phyloP scores from a whole-genome alignment of 2,329 filamentous ascomycete genomes.

The Colletotrichum destructivum region DNA sequence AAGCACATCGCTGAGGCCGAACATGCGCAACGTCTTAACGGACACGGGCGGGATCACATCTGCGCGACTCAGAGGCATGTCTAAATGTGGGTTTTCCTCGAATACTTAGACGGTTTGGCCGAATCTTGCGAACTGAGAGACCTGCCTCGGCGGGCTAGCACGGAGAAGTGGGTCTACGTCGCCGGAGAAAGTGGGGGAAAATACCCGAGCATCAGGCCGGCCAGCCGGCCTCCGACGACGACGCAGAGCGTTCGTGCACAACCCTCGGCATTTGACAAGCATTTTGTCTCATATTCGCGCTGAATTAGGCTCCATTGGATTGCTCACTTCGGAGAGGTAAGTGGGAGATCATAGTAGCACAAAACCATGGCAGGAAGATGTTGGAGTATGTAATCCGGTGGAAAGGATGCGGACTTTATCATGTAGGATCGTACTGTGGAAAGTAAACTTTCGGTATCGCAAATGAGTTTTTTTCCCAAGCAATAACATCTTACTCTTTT shows the following conservation, averaged over 20 bases:
- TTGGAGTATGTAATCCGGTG: slow-evolving; percentile 5
- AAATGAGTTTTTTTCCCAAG: too few relatives aligned
- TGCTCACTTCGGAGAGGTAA: slow-evolving; percentile 27
- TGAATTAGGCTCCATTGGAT: background rate
- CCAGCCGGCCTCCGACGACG: slow-evolving; percentile 33
- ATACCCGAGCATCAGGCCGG: slow-evolving; percentile 38
- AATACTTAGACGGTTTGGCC: slow-evolving; percentile 29
- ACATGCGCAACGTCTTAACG: slow-evolving; percentile 35
- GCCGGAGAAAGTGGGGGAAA: slow-evolving; percentile 14
- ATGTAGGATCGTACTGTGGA: too few relatives aligned
- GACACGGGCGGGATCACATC: slow-evolving; percentile 34
- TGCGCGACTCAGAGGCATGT: slow-evolving; percentile 21
- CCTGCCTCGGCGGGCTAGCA: background rate
- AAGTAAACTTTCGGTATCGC: too few relatives aligned
- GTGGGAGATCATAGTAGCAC: background rate
- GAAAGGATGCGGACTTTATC: background rate
- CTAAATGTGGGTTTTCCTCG: slow-evolving; percentile 24
- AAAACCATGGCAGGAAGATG: background rate
- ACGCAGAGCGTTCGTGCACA: slow-evolving; percentile 5
- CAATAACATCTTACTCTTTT: too few relatives aligned
- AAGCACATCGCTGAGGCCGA: slow-evolving; percentile 24
- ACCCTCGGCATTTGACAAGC: background rate
- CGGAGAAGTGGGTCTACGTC: background rate
- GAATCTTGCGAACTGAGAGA: slow-evolving; percentile 28
- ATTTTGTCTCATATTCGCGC: background rate